These are phyloP conservation scores for Podaxis pistillaris DNA, from an alignment of 768 basidiomycete species.

Conservation along the genomic window DNA sequence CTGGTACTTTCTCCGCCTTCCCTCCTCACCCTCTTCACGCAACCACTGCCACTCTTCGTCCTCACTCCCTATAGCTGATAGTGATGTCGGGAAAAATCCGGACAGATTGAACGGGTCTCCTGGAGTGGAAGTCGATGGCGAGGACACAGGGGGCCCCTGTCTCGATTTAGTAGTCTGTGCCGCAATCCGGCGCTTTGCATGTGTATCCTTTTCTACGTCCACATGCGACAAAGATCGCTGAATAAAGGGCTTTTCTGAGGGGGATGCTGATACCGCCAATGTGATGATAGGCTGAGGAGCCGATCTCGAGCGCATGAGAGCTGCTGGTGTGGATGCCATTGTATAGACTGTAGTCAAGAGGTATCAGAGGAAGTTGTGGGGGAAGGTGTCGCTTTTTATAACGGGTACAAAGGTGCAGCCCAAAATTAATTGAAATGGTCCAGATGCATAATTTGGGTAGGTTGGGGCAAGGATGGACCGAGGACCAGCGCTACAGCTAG, in stretches of 20 bases:
- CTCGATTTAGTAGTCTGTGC: slow-evolving; percentile 1
- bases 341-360: neutral
- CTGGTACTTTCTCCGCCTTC: slow-evolving; percentile 10
- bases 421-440: neutral
- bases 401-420: neutral
- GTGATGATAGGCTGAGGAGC: slow-evolving; percentile 26
- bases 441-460: slow-evolving; percentile 12
- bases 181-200: slow-evolving; percentile 11
- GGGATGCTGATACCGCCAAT: slow-evolving; percentile 4
- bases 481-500: neutral
- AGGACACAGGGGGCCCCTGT: slow-evolving; percentile 17
- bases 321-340: slow-evolving; percentile 13
- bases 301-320: slow-evolving; percentile 28
- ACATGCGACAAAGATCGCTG: slow-evolving; percentile 24
- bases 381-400: slow-evolving; percentile 1
- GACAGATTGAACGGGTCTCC: slow-evolving; percentile 42
- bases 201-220: slow-evolving; percentile 16
- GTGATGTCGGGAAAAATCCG: slow-evolving; percentile 45
- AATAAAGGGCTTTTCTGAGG: slow-evolving; percentile 5
- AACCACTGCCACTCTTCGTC: slow-evolving; percentile 43
- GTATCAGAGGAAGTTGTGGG: neutral
- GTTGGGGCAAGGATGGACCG: slow-evolving; percentile 6
- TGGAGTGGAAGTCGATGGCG: slow-evolving; percentile 14
- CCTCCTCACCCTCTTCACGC: slow-evolving; percentile 25
- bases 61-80: slow-evolving; percentile 19